These are phyloP conservation scores for Phellopilus nigrolimitatus DNA, from an alignment of 1,284 basidiomycete genomes.

Conservation along the genomic window DNA sequence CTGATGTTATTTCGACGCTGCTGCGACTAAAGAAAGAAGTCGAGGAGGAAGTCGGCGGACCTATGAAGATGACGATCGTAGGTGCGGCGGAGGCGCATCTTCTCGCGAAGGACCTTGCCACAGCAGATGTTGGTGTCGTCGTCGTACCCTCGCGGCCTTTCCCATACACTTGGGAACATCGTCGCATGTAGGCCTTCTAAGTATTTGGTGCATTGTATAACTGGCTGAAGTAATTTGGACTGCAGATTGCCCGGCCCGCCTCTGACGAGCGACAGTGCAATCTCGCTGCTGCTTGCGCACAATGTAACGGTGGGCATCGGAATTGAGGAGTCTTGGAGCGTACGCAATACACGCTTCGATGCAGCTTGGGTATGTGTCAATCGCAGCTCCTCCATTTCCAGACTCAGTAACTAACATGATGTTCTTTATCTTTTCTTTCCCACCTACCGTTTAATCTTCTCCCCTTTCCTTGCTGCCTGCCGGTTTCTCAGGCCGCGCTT, in stretches of 20 bases:
- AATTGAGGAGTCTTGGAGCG: constrained; percentile 42
- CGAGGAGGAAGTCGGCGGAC: constrained; percentile 21
- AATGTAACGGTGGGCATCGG: constrained; percentile 55
- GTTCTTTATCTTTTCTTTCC: background rate
- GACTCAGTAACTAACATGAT: background rate
- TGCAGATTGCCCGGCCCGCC: constrained; percentile 50
- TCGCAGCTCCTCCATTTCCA: background rate
- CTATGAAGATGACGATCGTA: constrained; percentile 26
- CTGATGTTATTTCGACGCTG: constrained; percentile 45
- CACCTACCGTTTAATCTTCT: background rate
- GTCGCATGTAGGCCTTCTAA: constrained; percentile 34
- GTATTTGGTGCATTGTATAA: background rate
- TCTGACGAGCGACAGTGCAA: constrained; percentile 42
- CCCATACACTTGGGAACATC: constrained; percentile 47
- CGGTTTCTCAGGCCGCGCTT: constrained; percentile 23
- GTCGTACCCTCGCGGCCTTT: constrained; percentile 46
- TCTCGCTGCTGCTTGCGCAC: constrained; percentile 40
- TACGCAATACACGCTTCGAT: constrained; percentile 50
- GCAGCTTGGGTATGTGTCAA: constrained; percentile 42
- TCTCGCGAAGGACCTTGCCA: constrained; percentile 38
- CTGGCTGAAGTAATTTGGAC: background rate
- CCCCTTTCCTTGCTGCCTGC: background rate
- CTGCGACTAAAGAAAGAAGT: constrained; percentile 40
- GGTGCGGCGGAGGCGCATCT: constrained; percentile 42
- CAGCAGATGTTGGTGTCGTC: constrained; percentile 48